phyloP scores from a whole-genome alignment of 208 protist species.

The Trypanosoma platydactyli region DNA sequence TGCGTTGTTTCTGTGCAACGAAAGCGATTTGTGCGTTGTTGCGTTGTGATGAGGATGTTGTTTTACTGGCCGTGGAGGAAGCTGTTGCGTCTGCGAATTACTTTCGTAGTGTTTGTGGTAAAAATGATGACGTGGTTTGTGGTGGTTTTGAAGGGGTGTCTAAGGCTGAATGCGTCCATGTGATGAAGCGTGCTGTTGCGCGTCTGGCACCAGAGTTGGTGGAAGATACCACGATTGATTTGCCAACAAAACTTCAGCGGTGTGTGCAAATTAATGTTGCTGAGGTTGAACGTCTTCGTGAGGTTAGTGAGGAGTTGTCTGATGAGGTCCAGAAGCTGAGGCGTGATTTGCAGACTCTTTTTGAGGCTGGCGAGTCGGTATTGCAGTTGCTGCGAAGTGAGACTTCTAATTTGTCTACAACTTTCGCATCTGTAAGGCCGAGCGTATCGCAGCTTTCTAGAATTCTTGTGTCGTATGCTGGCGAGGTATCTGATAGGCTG shows the following conservation, averaged over 20 bases:
- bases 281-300: neutral
- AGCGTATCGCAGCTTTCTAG: slow-evolving; percentile 10
- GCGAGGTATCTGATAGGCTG: neutral
- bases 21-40: slow-evolving; percentile 11
- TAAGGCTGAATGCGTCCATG: slow-evolving; percentile 22
- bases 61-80: neutral
- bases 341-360: neutral
- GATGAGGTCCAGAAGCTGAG: neutral
- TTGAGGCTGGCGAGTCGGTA: neutral
- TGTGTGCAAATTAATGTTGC: neutral
- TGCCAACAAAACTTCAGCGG: slow-evolving; percentile 7
- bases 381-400: slow-evolving; percentile 5
- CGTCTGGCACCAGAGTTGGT: slow-evolving; percentile 4
- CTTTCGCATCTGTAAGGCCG: neutral
- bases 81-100: slow-evolving; percentile 3
- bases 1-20: neutral
- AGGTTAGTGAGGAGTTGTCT: neutral
- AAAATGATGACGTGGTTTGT: neutral
- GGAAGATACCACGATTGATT: neutral
- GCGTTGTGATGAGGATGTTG: neutral
- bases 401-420: neutral
- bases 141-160: slow-evolving; percentile 10
- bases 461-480: neutral
- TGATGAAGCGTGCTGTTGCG: slow-evolving; percentile 19
- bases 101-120: slow-evolving; percentile 18